A percentile compares a stretch with the other conserved stretches of the same genome.
These are phyloP conservation scores for Gossypium ekmanianum DNA, from an alignment of 345 rosid species.

Conservation along the genomic window DNA sequence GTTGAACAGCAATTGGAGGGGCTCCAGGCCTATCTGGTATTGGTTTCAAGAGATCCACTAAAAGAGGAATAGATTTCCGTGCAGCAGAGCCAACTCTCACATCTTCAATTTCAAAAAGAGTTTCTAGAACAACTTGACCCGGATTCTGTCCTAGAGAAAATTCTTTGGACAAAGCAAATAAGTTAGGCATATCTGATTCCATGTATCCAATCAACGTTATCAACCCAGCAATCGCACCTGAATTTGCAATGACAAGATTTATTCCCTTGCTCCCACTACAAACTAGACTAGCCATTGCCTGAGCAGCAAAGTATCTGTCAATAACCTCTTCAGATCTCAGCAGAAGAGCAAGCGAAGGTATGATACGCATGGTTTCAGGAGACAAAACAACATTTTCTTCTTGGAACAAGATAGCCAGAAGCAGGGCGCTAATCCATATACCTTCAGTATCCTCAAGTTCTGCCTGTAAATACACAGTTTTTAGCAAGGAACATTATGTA, in stretches of 20 bases:
- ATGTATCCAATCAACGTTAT: constrained; percentile 63
- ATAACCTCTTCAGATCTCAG: constrained; percentile 71
- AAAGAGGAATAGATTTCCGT: constrained; percentile 70
- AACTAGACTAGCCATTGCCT: constrained; percentile 82
- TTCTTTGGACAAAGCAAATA: constrained; percentile 59
- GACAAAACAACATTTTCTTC: constrained; percentile 54
- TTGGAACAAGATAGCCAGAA: constrained; percentile 77
- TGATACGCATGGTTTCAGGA: constrained; percentile 50
- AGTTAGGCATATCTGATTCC: constrained; percentile 53
- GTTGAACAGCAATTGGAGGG: constrained; percentile 69
- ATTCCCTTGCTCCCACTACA: constrained; percentile 61
- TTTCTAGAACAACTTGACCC: constrained; percentile 59
- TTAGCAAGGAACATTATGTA: background rate
- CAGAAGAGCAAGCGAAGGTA: constrained; percentile 64
- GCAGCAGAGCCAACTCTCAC: constrained; percentile 69
- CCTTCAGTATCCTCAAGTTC: constrained; percentile 66
- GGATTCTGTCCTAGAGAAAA: constrained; percentile 58
- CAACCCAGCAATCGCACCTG: constrained; percentile 78
- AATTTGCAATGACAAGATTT: constrained; percentile 65
- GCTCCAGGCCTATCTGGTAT: constrained; percentile 86
- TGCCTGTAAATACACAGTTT: constrained; percentile 38
- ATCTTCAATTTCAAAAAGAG: constrained; percentile 74
- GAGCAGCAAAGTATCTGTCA: constrained; percentile 79
- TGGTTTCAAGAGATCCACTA: constrained; percentile 88
- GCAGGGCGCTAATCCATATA: constrained; percentile 73